Conservation (phyloP, 768 basidiomycete genomes). For the Boletus vinaceobasis region DNA sequence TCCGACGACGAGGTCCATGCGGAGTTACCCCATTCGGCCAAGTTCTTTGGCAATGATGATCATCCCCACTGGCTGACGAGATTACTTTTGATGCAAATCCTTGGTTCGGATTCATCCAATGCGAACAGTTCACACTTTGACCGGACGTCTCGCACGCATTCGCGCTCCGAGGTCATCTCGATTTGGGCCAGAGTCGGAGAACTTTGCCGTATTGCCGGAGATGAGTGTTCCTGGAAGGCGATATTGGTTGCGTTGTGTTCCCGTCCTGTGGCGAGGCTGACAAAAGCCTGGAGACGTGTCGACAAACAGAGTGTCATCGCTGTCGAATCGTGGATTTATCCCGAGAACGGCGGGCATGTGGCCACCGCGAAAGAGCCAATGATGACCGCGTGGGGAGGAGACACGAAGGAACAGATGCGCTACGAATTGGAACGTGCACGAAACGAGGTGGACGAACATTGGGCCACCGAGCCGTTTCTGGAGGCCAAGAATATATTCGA, state of each 20-base stretch:
- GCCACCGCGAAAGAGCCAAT: slow-evolving; percentile 38
- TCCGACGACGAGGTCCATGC: slow-evolving; percentile 4
- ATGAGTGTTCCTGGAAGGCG: slow-evolving; percentile 78
- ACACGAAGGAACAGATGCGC: slow-evolving; percentile 44
- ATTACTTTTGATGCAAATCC: slow-evolving; percentile 64
- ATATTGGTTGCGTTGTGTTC: slow-evolving; percentile 70
- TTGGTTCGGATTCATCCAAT: slow-evolving; percentile 54
- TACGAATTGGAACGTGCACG: slow-evolving; percentile 46
- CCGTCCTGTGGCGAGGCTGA: slow-evolving; percentile 69
- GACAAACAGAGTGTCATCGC: slow-evolving; percentile 53
- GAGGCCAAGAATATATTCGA: slow-evolving; percentile 50
- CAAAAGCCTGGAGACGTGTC: slow-evolving; percentile 78
- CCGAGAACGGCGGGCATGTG: slow-evolving; percentile 33
- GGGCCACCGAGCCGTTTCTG: slow-evolving; percentile 40
- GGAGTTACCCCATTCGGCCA: slow-evolving; percentile 19
- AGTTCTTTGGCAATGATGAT: slow-evolving; percentile 66
- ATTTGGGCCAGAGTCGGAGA: slow-evolving; percentile 76
- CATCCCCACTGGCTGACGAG: slow-evolving; percentile 81
- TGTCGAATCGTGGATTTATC: slow-evolving; percentile 67
- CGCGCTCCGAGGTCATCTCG: slow-evolving; percentile 68
- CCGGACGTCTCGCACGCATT: slow-evolving; percentile 58
- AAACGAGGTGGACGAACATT: slow-evolving; percentile 42
- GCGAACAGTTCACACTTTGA: slow-evolving; percentile 27
- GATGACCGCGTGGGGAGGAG: slow-evolving; percentile 69
- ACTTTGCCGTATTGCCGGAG: slow-evolving; percentile 64